Percentiles rank a stretch among this genome's conserved stretches.
Evolutionary conservation across 2,329 filamentous ascomycete species (phyloP).

Genomic region (Xylaria sp.): DNA sequence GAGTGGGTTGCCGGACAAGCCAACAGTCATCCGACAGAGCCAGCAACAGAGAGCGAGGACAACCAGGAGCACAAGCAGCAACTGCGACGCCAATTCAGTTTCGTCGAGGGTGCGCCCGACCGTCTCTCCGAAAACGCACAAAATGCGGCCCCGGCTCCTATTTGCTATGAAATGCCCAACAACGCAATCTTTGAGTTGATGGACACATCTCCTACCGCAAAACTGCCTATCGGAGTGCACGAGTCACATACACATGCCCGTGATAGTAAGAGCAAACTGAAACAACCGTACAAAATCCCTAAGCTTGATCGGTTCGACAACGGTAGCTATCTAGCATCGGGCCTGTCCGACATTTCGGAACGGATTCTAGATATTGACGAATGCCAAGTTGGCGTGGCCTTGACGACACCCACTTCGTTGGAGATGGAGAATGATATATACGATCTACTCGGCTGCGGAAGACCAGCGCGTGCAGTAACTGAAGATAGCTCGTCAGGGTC

Average conservation of each 20-base stretch:
- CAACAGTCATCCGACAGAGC: slow-evolving; percentile 4
- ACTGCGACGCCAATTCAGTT: slow-evolving; percentile 33
- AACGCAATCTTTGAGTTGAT: slow-evolving; percentile 34
- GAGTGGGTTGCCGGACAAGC: slow-evolving; percentile 26
- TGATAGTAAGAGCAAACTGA: background rate
- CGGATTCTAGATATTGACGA: background rate
- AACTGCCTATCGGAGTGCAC: background rate
- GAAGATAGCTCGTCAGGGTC: slow-evolving; percentile 25
- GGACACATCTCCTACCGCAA: slow-evolving; percentile 31
- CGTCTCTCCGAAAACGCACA: background rate
- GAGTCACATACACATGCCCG: background rate
- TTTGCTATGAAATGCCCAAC: slow-evolving; percentile 29
- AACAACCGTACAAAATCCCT: slow-evolving; percentile 11
- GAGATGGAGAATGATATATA: slow-evolving; percentile 35
- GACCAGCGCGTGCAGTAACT: background rate
- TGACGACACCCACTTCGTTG: slow-evolving; percentile 9
- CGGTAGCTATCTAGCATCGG: background rate
- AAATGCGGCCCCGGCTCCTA: background rate
- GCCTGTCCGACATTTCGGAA: background rate
- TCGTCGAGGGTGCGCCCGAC: slow-evolving; percentile 29
- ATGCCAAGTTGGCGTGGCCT: background rate
- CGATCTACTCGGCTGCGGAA: slow-evolving; percentile 22
- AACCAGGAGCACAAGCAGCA: slow-evolving; percentile 1
- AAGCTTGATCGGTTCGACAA: background rate
- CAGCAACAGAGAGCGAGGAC: slow-evolving; percentile 7